Evolutionary conservation across 768 basidiomycete species (phyloP).

Genomic region (Pleurotus tuoliensis): DNA sequence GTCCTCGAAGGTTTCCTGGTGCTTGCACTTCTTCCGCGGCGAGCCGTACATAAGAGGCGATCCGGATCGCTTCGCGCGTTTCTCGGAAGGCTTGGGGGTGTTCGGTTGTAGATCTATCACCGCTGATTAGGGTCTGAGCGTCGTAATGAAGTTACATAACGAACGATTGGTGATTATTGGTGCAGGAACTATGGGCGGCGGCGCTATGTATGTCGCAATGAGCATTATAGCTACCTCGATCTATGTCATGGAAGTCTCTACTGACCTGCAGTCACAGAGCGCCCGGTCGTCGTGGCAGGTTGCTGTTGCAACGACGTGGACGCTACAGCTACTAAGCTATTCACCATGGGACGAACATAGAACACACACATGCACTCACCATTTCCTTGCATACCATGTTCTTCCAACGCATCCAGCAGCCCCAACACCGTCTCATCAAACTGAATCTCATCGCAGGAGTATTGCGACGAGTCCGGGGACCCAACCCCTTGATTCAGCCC

Average conservation of each 20-base stretch:
- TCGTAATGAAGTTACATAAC: neutral
- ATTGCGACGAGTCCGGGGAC: constrained; percentile 15
- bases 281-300: neutral
- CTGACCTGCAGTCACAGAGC: neutral
- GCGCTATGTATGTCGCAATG: no score
- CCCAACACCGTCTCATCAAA: constrained; percentile 33
- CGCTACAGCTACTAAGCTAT: neutral
- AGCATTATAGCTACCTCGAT: neutral
- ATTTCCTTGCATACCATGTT: constrained; percentile 17
- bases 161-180: neutral
- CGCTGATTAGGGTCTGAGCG: neutral
- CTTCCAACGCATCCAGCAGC: constrained; percentile 46
- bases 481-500: constrained; percentile 4
- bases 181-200: no score
- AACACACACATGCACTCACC: neutral
- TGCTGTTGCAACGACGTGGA: neutral
- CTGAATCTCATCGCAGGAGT: constrained; percentile 24
- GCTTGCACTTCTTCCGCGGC: constrained; percentile 42
- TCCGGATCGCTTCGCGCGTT: neutral
- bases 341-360: neutral
- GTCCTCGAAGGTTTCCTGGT: constrained; percentile 19
- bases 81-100: neutral
- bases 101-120: neutral
- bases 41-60: constrained; percentile 10
- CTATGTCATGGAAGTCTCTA: neutral